Evolutionary conservation across 2,329 filamentous ascomycete genomes (phyloP), one percentile per base, ranked within the genome.

Genomic region (Fusarium sarcochroum): DNA sequence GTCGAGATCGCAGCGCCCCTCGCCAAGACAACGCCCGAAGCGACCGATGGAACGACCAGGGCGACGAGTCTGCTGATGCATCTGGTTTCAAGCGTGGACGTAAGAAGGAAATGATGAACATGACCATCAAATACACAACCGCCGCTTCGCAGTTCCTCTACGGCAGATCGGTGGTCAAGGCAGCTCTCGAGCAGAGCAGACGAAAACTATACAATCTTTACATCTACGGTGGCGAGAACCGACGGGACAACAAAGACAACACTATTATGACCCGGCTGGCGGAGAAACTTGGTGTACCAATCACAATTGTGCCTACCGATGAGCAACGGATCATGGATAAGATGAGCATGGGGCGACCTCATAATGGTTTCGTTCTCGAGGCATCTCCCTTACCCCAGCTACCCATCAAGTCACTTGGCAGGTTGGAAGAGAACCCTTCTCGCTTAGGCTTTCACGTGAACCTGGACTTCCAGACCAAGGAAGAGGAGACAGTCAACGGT

Each of bases 131-230:
- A 47, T 89, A 95, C 76, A 93, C 93, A 0, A 97, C 93, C 1
- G 91, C 95, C 0, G 93, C 93, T 7, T 97, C 94, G 0, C 91
- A 97, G 65, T 98, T 98, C 72, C 83, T 99, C 3, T 98, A 97
- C 76, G 96, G 96, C 7, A 88, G 87, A 44, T 92, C 91, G 3
- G 89, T 93, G 3, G 93, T 98, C 21, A 86, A 91, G 66, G 92
- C 94, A 20, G 94, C 94, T 0, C 82, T 99, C 20, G 89, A 86
- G 69, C 77, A 80, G 46, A 83, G 83, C 13, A 85, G 89, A 34
- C 89, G 96, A 58, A 89, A 92, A 73, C 80, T 97, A 4, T 97
- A 98, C 82, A 92, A 90, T 55, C 85, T 99, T 5, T 97, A 98
- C 77, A 82, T 97, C 13, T 91, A 91, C 75, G 84, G 82, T 47